Conservation (phyloP, 768 basidiomycete species). For the Calocybe cyanea region DNA sequence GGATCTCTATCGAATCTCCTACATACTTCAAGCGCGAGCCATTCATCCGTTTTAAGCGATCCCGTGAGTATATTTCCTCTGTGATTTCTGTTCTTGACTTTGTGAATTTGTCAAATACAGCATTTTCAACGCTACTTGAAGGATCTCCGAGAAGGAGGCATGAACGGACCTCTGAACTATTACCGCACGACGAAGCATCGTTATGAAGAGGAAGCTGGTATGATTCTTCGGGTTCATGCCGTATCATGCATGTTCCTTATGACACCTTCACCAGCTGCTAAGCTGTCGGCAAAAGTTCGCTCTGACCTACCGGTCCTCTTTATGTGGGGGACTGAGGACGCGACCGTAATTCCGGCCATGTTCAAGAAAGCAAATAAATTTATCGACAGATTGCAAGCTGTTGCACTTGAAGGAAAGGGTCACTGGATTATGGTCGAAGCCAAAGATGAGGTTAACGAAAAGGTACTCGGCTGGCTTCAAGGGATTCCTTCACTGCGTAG, state of each 20-base stretch:
- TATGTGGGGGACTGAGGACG: slow-evolving; percentile 56
- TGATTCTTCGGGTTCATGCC: slow-evolving; percentile 3
- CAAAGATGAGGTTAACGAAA: slow-evolving; percentile 48
- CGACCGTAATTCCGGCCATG: slow-evolving; percentile 36
- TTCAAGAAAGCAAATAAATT: slow-evolving; percentile 46
- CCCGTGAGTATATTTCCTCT: slow-evolving; percentile 4
- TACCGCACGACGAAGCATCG: slow-evolving; percentile 61
- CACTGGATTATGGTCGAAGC: slow-evolving; percentile 73
- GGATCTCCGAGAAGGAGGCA: slow-evolving; percentile 40
- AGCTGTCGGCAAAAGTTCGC: slow-evolving; percentile 39
- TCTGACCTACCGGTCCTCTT: slow-evolving; percentile 56
- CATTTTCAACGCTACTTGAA: slow-evolving; percentile 52
- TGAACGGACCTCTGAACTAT: slow-evolving; percentile 75
- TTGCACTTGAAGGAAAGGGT: slow-evolving; percentile 51
- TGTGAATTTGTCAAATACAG: slow-evolving; percentile 25
- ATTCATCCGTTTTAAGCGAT: slow-evolving; percentile 22
- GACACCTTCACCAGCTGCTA: slow-evolving; percentile 42
- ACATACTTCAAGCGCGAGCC: slow-evolving; percentile 9
- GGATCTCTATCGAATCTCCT: slow-evolving; percentile 27
- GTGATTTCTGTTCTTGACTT: background rate
- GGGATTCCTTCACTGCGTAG: slow-evolving; percentile 24
- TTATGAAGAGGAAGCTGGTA: slow-evolving; percentile 63
- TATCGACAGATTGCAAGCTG: slow-evolving; percentile 44
- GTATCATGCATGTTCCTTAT: slow-evolving; percentile 3
- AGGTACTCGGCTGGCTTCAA: slow-evolving; percentile 44